Base-by-base conservation (phyloP, 345 rosid genomes). In the Adansonia digitata region DNA sequence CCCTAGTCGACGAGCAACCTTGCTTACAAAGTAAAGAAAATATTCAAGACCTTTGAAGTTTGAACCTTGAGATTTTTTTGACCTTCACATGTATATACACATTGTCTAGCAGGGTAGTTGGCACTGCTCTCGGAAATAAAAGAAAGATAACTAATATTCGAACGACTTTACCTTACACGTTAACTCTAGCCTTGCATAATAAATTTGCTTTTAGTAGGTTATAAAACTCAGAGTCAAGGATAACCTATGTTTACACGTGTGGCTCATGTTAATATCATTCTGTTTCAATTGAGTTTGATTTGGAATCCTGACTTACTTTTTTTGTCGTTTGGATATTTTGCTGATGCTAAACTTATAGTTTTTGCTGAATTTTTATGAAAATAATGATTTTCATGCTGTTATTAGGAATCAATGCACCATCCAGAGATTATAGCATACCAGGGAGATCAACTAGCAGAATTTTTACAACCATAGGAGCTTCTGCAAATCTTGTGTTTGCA, bases 401-500 rank as follows among this genome's bases (percentile, higher is more conserved):
- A 43, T n/a, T 69, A 95, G 99, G 98, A 49, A 75, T 83, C 1
- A 84, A 83, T 42, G 75, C 91, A 80, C 87, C 98, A 29, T 52
- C 91, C 43, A 88, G 94, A 83, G 98, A 95, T 70, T 95, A 95
- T 81, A 84, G 77, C 85, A 82, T 91, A 34, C 81, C 83, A 18
- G 93, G 93, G 78, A 64, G 92, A 76, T 46, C 82, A 51, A 13
- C 71, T 0, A 71, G 66, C 86, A 88, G 81, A 84, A 75, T 93
- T 24, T 93, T 91, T 72, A 82, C 91, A 29, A 87, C 85, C 63
- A 88, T 90, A 13, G 97, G 98, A 35, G 98, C 96, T 78, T 72
- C 87, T 4, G 99, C 98, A 35, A 95, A 76, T 83, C 89, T 95
- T 0, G 92, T 93, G 57, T 95, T 95, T 65, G 97, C 97, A 71